A percentile compares a stretch with the other conserved stretches of the same genome.
These are phyloP conservation scores for Populus euphratica DNA, from an alignment of 345 rosid species.

Conservation along the genomic window DNA sequence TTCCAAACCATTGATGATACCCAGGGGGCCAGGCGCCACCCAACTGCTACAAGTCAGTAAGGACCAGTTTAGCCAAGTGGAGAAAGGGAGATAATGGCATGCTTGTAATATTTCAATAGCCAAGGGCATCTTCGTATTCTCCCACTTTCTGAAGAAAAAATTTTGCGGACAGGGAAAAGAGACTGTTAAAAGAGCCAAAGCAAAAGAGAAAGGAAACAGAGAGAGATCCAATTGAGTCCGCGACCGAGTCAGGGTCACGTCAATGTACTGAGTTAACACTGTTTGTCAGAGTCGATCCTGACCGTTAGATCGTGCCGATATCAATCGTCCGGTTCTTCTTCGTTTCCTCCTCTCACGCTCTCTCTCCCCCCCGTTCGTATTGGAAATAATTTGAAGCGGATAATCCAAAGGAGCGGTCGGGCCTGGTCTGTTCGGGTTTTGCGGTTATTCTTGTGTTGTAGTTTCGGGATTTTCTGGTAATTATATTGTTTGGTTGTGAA, in stretches of 20 bases:
- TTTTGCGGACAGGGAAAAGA: slow-evolving; percentile 25
- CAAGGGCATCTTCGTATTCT: neutral
- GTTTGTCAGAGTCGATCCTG: slow-evolving; percentile 16
- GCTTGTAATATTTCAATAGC: neutral
- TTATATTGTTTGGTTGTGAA: neutral
- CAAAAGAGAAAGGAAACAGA: slow-evolving; percentile 20
- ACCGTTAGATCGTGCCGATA: slow-evolving; percentile 23
- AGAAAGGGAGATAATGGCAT: neutral
- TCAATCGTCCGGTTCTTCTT: slow-evolving; percentile 25
- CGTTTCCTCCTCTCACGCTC: slow-evolving; percentile 3
- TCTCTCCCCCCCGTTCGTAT: slow-evolving; percentile 3
- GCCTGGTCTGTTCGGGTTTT: slow-evolving; percentile 1
- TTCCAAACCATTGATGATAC: neutral
- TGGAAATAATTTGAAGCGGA: neutral
- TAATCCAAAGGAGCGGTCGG: slow-evolving; percentile 6
- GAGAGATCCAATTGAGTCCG: slow-evolving; percentile 45
- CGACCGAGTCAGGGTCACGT: slow-evolving; percentile 30
- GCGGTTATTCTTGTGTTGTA: neutral
- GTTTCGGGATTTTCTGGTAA: slow-evolving; percentile 5
- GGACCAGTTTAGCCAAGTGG: neutral
- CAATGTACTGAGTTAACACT: slow-evolving; percentile 22
- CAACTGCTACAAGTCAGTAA: neutral
- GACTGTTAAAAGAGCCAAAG: neutral
- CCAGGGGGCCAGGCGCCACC: neutral
- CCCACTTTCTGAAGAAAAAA: neutral